phyloP scores from a whole-genome alignment of 306 rosid genomes.

The Trifolium fragiferum region DNA sequence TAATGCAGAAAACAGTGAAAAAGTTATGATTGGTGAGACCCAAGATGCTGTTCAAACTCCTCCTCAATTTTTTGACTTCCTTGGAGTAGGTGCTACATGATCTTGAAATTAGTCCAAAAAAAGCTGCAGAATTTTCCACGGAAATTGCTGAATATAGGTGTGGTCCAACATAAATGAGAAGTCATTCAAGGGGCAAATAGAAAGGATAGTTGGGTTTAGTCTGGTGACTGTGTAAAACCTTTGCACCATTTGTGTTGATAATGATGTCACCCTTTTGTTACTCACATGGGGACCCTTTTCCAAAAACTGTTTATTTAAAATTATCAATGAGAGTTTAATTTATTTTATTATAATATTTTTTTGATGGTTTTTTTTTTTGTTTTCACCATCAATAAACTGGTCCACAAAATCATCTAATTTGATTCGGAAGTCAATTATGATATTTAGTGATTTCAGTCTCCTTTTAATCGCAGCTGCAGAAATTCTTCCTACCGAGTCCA shows the following conservation, averaged over 20 bases:
- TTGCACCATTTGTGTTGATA: slow-evolving; percentile 53
- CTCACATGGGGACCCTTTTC: slow-evolving; percentile 46
- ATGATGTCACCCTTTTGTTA: slow-evolving; percentile 45
- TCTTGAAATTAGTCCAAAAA: slow-evolving; percentile 40
- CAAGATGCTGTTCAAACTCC: slow-evolving; percentile 54
- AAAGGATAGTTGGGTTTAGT: slow-evolving; percentile 52
- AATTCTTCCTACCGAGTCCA: too few relatives aligned
- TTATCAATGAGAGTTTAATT: slow-evolving; percentile 29
- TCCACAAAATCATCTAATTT: too few relatives aligned
- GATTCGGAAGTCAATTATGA: too few relatives aligned
- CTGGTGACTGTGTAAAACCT: slow-evolving; percentile 46
- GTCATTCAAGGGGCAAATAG: slow-evolving; percentile 59
- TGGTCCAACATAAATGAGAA: slow-evolving; percentile 69
- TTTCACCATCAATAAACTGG: too few relatives aligned
- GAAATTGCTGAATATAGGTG: slow-evolving; percentile 53
- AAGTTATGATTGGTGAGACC: slow-evolving; percentile 33
- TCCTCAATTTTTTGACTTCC: slow-evolving; percentile 78
- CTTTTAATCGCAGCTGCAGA: too few relatives aligned
- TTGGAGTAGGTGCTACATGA: slow-evolving; percentile 93
- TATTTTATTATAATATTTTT: background rate
- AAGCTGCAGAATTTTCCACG: slow-evolving; percentile 49
- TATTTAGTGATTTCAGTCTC: too few relatives aligned
- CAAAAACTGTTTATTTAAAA: background rate
- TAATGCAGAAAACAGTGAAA: slow-evolving; percentile 41
- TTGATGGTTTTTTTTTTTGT: too few relatives aligned